A percentile compares a stretch with the other conserved stretches of the same genome.
Conservation (phyloP, 2,329 filamentous ascomycete species). For the Diaporthe helianthi region DNA sequence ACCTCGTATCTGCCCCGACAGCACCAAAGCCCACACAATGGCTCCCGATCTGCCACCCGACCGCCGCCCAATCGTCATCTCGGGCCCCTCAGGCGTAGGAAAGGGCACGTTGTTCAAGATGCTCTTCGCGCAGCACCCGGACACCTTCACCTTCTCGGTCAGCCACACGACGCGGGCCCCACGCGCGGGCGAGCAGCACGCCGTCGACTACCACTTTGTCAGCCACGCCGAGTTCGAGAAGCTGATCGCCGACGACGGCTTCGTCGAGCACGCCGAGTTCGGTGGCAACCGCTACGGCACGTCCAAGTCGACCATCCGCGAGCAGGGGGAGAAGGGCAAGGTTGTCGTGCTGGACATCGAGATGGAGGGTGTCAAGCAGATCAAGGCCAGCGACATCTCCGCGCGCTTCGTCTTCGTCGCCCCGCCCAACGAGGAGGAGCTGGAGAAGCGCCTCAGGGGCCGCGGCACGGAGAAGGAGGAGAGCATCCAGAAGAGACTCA, state of each 20-base stretch:
- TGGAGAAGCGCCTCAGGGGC: conserved; percentile 77
- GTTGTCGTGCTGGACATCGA: conserved; percentile 93
- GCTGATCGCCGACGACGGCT: conserved; percentile 72
- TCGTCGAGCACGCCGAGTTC: conserved; percentile 87
- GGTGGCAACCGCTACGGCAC: conserved; percentile 89
- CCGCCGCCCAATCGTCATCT: conserved; percentile 75
- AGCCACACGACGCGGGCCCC: conserved; percentile 83
- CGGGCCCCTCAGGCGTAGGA: conserved; percentile 79
- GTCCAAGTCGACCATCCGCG: conserved; percentile 77
- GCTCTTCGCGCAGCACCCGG: conserved; percentile 63
- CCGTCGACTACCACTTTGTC: conserved; percentile 83
- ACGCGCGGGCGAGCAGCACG: conserved; percentile 76
- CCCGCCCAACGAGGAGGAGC: conserved; percentile 75
- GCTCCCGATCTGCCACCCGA: conserved; percentile 49
- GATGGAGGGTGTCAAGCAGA: conserved; percentile 98
- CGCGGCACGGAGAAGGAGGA: conserved; percentile 82
- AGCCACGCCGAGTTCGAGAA: conserved; percentile 70
- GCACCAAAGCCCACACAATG: conserved; percentile 26
- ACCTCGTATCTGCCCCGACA: background rate
- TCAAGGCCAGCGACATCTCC: conserved; percentile 76
- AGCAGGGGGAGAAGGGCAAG: conserved; percentile 72
- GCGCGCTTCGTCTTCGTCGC: conserved; percentile 86
- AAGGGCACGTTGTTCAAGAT: conserved; percentile 81
- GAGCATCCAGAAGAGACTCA: conserved; percentile 71
- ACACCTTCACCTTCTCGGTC: conserved; percentile 62